A percentile compares a stretch with the other conserved stretches of the same genome.
Conservation (phyloP, 495 filamentous ascomycete genomes). For the Penicillium goetzii region DNA sequence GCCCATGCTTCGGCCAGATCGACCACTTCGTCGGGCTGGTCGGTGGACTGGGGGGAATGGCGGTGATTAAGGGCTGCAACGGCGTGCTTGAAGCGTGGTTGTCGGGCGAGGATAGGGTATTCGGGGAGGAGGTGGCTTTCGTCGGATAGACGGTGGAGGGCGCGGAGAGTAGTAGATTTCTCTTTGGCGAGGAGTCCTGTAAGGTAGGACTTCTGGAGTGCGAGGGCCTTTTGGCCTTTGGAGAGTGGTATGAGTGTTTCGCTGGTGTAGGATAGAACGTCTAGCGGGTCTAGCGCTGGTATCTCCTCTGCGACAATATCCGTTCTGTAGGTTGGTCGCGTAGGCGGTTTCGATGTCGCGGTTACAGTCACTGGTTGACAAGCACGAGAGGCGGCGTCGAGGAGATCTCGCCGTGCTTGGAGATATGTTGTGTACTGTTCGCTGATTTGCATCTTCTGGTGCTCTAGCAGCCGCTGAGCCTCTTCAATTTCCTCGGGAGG, state of each 20-base stretch:
- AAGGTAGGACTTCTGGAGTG: conserved; percentile 67
- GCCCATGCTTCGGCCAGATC: conserved; percentile 51
- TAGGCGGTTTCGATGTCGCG: conserved; percentile 28
- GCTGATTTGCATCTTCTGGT: conserved; percentile 51
- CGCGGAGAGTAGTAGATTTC: conserved; percentile 58
- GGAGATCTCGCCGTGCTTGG: conserved; percentile 40
- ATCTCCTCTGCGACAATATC: conserved; percentile 22
- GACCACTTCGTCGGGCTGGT: conserved; percentile 40
- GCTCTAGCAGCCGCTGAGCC: conserved; percentile 39
- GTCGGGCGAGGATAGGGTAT: conserved; percentile 57
- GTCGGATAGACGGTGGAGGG: conserved; percentile 62
- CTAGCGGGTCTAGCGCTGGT: conserved; percentile 27
- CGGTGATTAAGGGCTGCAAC: conserved; percentile 38
- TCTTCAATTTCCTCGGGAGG: conserved; percentile 41
- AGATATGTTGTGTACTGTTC: conserved; percentile 52
- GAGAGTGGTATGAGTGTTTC: conserved; percentile 59
- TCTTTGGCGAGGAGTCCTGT: conserved; percentile 61
- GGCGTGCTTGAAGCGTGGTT: conserved; percentile 50
- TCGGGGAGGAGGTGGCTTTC: conserved; percentile 71
- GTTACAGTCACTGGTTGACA: conserved; percentile 39
- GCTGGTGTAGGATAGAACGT: conserved; percentile 59
- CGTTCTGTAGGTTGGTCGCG: conserved; percentile 33
- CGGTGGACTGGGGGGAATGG: conserved; percentile 18
- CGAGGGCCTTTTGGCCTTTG: conserved; percentile 62
- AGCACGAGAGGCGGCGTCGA: conserved; percentile 43